phyloP scores from a whole-genome alignment of 306 rosid genomes.

The Ziziphus jujuba region DNA sequence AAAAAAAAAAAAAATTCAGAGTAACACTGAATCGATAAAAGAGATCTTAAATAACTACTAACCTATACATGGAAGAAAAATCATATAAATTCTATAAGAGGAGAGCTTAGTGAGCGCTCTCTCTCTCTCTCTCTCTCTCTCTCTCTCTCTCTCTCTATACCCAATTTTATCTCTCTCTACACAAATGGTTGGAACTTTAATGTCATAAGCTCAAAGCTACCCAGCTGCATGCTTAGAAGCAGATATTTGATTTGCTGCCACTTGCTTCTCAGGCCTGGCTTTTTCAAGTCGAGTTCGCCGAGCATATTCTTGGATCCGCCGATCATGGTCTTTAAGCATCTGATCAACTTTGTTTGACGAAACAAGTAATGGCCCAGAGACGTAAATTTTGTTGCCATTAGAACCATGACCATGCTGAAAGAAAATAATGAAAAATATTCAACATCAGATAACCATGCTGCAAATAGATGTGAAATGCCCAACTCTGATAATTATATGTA shows the following conservation, averaged over 20 bases:
- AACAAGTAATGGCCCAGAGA: conserved; percentile 71
- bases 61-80: conserved; percentile 13
- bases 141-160: background rate
- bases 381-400: conserved; percentile 56
- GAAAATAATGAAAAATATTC: conserved; percentile 5
- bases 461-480: background rate
- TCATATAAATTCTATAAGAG: background rate
- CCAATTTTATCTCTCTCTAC: background rate
- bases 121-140: background rate
- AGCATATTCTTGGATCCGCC: conserved; percentile 69
- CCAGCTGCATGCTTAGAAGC: conserved; percentile 18
- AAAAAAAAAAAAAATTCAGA: no score
- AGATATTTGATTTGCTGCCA: background rate
- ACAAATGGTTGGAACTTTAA: background rate
- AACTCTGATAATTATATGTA: background rate
- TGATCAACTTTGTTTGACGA: conserved; percentile 75
- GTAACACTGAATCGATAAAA: no score
- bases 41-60: no score
- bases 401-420: conserved; percentile 54
- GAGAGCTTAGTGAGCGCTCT: conserved; percentile 4
- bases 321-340: conserved; percentile 76
- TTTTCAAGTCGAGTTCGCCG: conserved; percentile 54
- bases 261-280: conserved; percentile 15
- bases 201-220: background rate
- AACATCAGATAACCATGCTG: background rate